Conservation (phyloP, 1,284 basidiomycete species). For the Phaffia rhodozyma region DNA sequence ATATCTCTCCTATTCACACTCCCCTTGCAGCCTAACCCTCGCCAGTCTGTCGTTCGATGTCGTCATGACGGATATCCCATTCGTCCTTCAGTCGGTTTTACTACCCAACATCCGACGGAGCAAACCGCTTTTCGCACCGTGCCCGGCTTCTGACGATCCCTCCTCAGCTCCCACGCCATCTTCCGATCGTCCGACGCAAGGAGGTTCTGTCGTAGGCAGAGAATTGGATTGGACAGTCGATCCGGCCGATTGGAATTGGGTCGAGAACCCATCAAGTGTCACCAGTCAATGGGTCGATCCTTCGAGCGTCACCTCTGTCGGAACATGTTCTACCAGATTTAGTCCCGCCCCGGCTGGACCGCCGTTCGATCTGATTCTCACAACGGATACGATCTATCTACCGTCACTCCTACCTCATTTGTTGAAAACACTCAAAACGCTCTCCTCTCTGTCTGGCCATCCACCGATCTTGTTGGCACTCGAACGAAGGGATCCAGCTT, state of each 20-base stretch:
- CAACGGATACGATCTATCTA: slow-evolving; percentile 73
- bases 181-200: background rate
- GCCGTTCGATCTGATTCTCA: slow-evolving; percentile 65
- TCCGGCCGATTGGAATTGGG: slow-evolving; percentile 41
- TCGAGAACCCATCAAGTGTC: background rate
- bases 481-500: slow-evolving; percentile 58
- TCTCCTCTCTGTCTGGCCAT: slow-evolving; percentile 37
- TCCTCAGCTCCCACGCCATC: background rate
- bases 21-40: slow-evolving; percentile 47
- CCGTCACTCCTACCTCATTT: slow-evolving; percentile 54
- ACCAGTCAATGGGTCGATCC: slow-evolving; percentile 39
- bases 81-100: slow-evolving; percentile 57
- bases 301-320: slow-evolving; percentile 24
- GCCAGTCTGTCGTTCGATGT: slow-evolving; percentile 60
- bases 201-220: background rate
- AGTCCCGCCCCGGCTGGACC: slow-evolving; percentile 26
- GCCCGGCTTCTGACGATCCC: background rate
- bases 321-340: background rate
- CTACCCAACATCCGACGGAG: slow-evolving; percentile 51
- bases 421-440: slow-evolving; percentile 50
- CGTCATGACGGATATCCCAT: slow-evolving; percentile 61
- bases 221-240: slow-evolving; percentile 34
- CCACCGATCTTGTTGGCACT: slow-evolving; percentile 55
- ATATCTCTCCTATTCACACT: background rate
- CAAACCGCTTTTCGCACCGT: slow-evolving; percentile 39